Evolutionary conservation across 495 filamentous ascomycete species (phyloP), one percentile per base, ranked within the genome.

Genomic region (Chaetomium cochliodes): DNA sequence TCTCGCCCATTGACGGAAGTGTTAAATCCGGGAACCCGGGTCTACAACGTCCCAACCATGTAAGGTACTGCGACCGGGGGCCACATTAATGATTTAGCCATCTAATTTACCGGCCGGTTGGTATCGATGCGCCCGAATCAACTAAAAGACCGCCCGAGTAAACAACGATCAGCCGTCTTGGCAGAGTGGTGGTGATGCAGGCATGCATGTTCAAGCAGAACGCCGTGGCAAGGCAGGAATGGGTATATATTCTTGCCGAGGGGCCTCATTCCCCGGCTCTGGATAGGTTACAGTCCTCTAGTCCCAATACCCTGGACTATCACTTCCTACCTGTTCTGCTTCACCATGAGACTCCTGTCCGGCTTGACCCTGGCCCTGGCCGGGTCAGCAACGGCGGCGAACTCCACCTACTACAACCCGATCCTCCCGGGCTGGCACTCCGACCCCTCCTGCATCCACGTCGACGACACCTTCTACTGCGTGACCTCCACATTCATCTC

Each of bases 381-480:
- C 51, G 51, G 28, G 51, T 18, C 26, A n/a, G 51, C 51, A 33
- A 15, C 51, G 7, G 28, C 25, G 30, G 49, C 49, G 7, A 66
- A 69, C 51, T 69, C 67, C 15, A 73, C 71, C 23, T 77, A 70
- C 66, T 66, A 65, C 56, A 77, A 77, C 64, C 75, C 75, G 0
- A 66, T 76, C 13, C 63, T 77, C 0, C 67, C 75, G 7, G 75
- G 75, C 1, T 77, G 73, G 73, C 74, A 77, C 60, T 72, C 71
- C 8, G 74, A 77, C 37, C 74, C 74, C 11, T 72, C 69, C 3
- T 77, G 74, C 61, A 67, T 65, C 15, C 67, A 71, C 8, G 69
- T 72, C 23, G 56, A 70, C 58, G 71, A 67, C 33, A 76, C 66
- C 33, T 77, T 75, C 66, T 77, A 71, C 70, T 74, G 72, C 66